A percentile compares a stretch with the other conserved stretches of the same genome.
These are phyloP conservation scores for Cryptosporidium muris DNA, from an alignment of 169 alveolate species.

Conservation along the genomic window DNA sequence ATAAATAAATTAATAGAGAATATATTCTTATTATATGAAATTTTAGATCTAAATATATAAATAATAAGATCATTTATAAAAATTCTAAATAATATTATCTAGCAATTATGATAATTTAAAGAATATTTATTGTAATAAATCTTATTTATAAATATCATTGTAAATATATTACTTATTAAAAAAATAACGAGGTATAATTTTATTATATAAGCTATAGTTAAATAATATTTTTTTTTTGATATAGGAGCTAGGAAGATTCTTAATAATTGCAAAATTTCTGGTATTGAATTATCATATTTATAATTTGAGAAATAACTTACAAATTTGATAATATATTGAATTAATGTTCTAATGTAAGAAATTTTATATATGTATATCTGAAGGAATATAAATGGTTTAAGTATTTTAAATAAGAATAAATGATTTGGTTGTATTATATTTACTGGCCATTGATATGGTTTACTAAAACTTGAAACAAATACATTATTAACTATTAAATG, in stretches of 20 bases:
- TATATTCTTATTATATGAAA: no score
- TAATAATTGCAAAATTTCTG: conserved; percentile 21
- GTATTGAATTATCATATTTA: conserved; percentile 24
- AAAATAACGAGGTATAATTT: no score
- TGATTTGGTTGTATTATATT: conserved; percentile 40
- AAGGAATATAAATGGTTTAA: conserved; percentile 21
- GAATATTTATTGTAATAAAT: background rate
- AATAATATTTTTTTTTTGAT: no score
- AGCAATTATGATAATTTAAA: background rate
- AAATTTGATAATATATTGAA: background rate
- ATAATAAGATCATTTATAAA: no score
- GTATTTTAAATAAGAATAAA: background rate
- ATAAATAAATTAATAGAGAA: no score
- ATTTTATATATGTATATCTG: background rate
- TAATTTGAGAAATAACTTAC: conserved; percentile 19
- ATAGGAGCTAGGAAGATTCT: background rate
- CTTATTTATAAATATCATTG: background rate
- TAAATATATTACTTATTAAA: no score
- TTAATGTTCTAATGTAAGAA: background rate
- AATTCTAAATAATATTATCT: no score
- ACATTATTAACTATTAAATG: conserved; percentile 55
- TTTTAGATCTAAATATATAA: no score
- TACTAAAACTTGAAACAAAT: conserved; percentile 63
- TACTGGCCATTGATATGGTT: conserved; percentile 59
- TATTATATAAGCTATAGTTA: no score